Evolutionary conservation across 2,329 filamentous ascomycete genomes (phyloP), one percentile per base, ranked within the genome.

Genomic region (Colletotrichum cereale): DNA sequence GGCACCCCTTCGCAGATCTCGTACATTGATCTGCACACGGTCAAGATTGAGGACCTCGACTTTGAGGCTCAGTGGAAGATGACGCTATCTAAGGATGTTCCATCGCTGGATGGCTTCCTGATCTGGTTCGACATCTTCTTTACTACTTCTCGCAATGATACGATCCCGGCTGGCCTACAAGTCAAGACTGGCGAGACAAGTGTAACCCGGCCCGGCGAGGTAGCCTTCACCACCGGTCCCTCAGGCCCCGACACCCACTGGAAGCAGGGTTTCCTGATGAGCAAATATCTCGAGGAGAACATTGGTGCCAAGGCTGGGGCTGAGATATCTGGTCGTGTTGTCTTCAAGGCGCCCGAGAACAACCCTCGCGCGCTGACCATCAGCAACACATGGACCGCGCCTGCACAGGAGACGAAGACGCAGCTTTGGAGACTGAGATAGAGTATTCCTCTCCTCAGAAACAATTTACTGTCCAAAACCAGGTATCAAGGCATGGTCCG

Each of bases 101-200:
- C 93, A 71, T 84, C 86, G 2, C 84, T 98, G n/a, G 94, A 98
- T 78, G 96, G 94, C 5, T 97, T 95, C 80, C 86, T 94, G 18
- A 88, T 97, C 75, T 98, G 95, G 94, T 98, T 98, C 79, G 96
- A 98, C 80, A 96, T 92, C 31, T 96, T 96, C 85, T 98, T 98
- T 82, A 89, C 92, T 74, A 89, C 91, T 12, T 87, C 88, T 0
- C 84, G 87, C 44, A 82, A 86, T 44, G 82, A 86, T 38, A 82
- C 85, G 29, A 83, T 89, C 57, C 84, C 86, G 11, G 74, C 84
- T 5, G 47, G 61, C 11, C 82, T 86, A 38, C 81, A 87, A 72
- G 84, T 84, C n/a, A 88, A 89, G 62, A 89, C 90, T 0, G 85
- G 90, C 66, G 85, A 88, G 5, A 95, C 92, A 89, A 82, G 80